These are phyloP conservation scores for Penicillium egyptiacum DNA, from an alignment of 495 filamentous ascomycete species.

Conservation along the genomic window DNA sequence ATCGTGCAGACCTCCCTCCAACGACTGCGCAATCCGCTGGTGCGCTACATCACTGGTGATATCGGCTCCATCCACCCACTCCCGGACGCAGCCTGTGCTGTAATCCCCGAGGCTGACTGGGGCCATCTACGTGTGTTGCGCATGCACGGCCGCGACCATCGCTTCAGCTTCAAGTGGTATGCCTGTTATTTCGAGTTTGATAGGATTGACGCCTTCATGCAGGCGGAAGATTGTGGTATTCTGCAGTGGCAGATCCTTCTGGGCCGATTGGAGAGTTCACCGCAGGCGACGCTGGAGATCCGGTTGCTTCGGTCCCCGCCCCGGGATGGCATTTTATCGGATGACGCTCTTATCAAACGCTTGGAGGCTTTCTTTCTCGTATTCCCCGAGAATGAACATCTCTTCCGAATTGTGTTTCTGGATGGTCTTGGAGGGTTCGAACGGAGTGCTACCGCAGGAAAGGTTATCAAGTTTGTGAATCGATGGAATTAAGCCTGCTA, in stretches of 20 bases:
- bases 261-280: background rate
- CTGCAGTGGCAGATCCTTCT: constrained; percentile 46
- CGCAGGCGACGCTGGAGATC: background rate
- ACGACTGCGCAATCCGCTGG: constrained; percentile 36
- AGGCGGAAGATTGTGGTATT: constrained; percentile 22
- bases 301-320: background rate
- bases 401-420: background rate
- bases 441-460: background rate
- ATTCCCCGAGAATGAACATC: background rate
- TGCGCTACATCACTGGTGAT: constrained; percentile 43
- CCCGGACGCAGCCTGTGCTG: constrained; percentile 4
- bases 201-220: constrained; percentile 18
- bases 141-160: constrained; percentile 33
- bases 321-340: background rate
- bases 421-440: background rate
- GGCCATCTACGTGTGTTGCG: constrained; percentile 25
- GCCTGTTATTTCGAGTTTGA: constrained; percentile 34
- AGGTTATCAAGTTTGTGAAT: background rate
- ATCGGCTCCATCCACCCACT: constrained; percentile 35
- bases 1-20: constrained; percentile 40
- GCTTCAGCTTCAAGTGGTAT: constrained; percentile 36
- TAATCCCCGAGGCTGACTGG: constrained; percentile 12
- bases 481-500: background rate
- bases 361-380: background rate
- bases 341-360: background rate